Evolutionary conservation across 1,139 yeast genomes (phyloP), one percentile per base, ranked within the genome.

Genomic region (Barnettozyma hawaiiensis): DNA sequence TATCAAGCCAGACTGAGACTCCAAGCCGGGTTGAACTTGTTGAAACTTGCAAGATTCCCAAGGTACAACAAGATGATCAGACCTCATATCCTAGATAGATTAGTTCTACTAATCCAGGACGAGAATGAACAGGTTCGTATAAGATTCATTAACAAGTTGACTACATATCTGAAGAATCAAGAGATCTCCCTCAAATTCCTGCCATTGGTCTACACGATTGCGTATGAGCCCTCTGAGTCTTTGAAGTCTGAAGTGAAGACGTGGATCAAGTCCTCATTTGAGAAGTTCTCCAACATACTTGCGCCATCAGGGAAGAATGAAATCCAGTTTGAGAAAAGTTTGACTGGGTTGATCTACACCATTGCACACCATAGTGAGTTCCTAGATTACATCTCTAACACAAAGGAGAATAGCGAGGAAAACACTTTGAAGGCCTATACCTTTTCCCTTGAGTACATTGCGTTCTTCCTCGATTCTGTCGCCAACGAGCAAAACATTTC

Each of bases 331-430:
- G 92, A 89, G 59, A 75, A 75, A 49, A 69, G 81, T 2, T 69
- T 85, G 43, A 78, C 84, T 2, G 69, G 95, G 41, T 66, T 87
- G 22, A 66, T 89, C 16, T 86, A 85, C 58, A 71, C 78, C 47
- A 64, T 87, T 28, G 78, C 94, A 0, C 95, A 86, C 56, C 89
- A 85, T 57, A 81, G 81, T 8, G 85, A 81, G 53, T 79, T 79
- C 45, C 53, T 68, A 22, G 78, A 73, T 9, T 67, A 74, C 11
- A 60, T 72, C 7, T 47, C 53, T 9, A 48, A 54, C n/a, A 49
- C 51, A 6, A 57, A 53, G 7, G 57, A 53, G 7, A 57, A 49
- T 3, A 59, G 61, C 26, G 44, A 50, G 35, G 42, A 47, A 23
- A 33, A 38, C 12, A 42, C 58, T n/a, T 42, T 70, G 28, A 63